phyloP scores from a whole-genome alignment of 2,329 filamentous ascomycete genomes.

The Cadophora malorum region DNA sequence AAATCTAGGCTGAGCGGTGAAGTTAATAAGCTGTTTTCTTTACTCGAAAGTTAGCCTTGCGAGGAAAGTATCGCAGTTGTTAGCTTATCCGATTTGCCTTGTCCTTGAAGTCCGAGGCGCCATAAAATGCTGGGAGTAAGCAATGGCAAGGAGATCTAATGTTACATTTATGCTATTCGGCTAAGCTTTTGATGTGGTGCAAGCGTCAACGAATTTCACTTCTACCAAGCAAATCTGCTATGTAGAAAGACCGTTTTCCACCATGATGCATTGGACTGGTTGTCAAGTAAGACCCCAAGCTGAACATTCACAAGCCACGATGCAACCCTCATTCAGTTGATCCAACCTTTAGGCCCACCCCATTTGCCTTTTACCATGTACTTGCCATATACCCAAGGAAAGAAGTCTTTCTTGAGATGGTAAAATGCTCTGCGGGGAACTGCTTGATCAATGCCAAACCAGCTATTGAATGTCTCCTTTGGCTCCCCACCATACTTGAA shows the following conservation, averaged over 20 bases:
- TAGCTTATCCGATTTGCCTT: no score
- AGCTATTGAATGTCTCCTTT: conserved; percentile 65
- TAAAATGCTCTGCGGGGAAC: conserved; percentile 63
- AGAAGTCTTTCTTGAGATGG: conserved; percentile 70
- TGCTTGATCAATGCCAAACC: conserved; percentile 63
- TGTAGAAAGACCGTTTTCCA: background rate
- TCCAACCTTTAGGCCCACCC: conserved; percentile 62
- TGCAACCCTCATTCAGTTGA: conserved; percentile 7
- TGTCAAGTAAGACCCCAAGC: background rate
- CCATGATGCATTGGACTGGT: background rate
- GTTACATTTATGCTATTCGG: no score
- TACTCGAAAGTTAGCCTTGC: no score
- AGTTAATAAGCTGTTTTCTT: no score
- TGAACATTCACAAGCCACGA: background rate
- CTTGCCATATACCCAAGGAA: conserved; percentile 69
- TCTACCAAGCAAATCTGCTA: no score
- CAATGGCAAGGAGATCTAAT: no score
- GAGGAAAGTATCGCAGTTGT: no score
- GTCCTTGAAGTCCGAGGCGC: no score
- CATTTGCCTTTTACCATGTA: conserved; percentile 67
- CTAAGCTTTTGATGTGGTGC: no score
- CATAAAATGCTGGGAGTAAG: no score
- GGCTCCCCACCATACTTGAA: conserved; percentile 69
- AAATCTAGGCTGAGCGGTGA: no score
- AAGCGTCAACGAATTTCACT: no score